A percentile compares a stretch with the other conserved stretches of the same genome.
Evolutionary conservation across 2,329 filamentous ascomycete species (phyloP).

Genomic region (Apiospora aurea): DNA sequence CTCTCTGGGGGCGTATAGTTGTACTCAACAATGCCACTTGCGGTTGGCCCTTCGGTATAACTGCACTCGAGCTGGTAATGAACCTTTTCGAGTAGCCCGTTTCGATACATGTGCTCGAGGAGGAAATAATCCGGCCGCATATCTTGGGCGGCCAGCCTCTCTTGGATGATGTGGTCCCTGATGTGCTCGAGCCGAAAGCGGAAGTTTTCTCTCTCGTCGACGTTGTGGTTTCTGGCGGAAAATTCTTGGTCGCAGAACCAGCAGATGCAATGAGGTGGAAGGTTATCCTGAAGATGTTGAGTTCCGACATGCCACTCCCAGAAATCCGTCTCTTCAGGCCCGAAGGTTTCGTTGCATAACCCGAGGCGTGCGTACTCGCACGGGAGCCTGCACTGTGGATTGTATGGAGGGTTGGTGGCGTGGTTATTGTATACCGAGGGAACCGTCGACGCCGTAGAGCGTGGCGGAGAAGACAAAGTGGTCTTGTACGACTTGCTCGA

Average conservation of each 20-base stretch:
- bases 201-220: slow-evolving; percentile 41
- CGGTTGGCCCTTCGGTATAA: not conserved
- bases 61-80: slow-evolving; percentile 24
- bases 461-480: not conserved
- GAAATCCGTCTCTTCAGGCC: slow-evolving; percentile 42
- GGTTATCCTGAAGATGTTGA: slow-evolving; percentile 44
- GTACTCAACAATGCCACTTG: not conserved
- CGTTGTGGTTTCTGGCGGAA: slow-evolving; percentile 28
- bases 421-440: not conserved
- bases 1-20: not conserved
- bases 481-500: not conserved
- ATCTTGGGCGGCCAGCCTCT: slow-evolving; percentile 33
- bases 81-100: slow-evolving; percentile 27
- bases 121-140: slow-evolving; percentile 92
- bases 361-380: slow-evolving; percentile 53
- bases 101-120: slow-evolving; percentile 68
- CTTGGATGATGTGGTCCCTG: slow-evolving; percentile 48
- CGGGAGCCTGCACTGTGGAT: slow-evolving; percentile 38
- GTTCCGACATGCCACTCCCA: slow-evolving; percentile 57
- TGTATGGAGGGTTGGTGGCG: not conserved
- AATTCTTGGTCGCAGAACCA: slow-evolving; percentile 58
- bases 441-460: not conserved
- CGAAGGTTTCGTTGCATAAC: slow-evolving; percentile 48
- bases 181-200: slow-evolving; percentile 58
- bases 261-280: slow-evolving; percentile 50